Evolutionary conservation across 352 stramenopile genomes (phyloP).

Genomic region (Ophiocytium majus): DNA sequence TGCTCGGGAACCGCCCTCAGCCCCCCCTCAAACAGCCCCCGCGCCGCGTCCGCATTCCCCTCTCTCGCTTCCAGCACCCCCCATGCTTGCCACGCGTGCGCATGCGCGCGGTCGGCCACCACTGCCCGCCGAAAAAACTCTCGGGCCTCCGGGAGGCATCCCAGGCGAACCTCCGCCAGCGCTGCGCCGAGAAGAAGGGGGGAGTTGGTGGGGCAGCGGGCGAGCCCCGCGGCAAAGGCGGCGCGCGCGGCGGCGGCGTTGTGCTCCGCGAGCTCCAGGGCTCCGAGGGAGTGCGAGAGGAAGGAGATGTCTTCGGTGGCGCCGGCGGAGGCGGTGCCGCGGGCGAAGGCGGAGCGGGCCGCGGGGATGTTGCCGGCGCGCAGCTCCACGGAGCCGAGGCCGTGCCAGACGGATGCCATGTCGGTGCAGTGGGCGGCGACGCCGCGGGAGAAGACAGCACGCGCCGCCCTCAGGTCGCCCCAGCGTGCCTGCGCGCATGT

Average conservation of each 20-base stretch:
- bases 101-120: conserved; percentile 50
- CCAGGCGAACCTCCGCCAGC: conserved; percentile 46
- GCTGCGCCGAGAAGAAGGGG: conserved; percentile 58
- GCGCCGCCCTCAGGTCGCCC: conserved; percentile 54
- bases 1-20: conserved; percentile 55
- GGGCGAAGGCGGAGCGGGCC: conserved; percentile 37
- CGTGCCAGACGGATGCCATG: conserved; percentile 58
- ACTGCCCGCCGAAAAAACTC: conserved; percentile 55
- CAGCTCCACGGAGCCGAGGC: conserved; percentile 34
- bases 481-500: conserved; percentile 42
- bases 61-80: conserved; percentile 53
- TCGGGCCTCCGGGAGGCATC: conserved; percentile 37
- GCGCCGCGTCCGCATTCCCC: conserved; percentile 52
- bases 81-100: conserved; percentile 61
- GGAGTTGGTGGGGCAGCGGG: conserved; percentile 50
- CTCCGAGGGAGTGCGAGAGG: conserved; percentile 58
- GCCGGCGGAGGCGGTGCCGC: conserved; percentile 37
- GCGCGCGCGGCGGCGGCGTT: conserved; percentile 31
- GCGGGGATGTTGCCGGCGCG: conserved; percentile 17
- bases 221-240: conserved; percentile 42
- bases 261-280: conserved; percentile 46
- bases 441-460: conserved; percentile 51
- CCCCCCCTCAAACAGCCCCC: conserved; percentile 54
- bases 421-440: conserved; percentile 54
- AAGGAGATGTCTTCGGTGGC: conserved; percentile 54